Percentiles rank a stretch among this genome's conserved stretches.
These are phyloP conservation scores for Myochromella boudieri DNA, from an alignment of 768 basidiomycete species.

Conservation along the genomic window DNA sequence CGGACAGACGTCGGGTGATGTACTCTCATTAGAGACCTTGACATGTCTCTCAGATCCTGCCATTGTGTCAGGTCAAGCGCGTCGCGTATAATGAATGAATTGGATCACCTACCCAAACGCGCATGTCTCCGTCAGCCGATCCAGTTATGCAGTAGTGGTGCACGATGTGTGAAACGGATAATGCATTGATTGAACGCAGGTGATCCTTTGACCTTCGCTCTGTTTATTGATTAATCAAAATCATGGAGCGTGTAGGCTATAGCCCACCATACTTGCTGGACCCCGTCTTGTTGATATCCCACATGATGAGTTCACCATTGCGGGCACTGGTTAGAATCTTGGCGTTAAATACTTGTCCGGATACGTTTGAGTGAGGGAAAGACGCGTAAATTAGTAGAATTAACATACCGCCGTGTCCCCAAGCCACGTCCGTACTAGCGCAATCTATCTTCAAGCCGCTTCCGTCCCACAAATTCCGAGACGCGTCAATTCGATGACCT, in stretches of 20 bases:
- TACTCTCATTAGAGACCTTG: constrained; percentile 68
- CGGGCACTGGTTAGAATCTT: constrained; percentile 80
- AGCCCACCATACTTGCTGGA: constrained; percentile 69
- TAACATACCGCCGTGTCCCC: constrained; percentile 65
- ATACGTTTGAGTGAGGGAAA: too few species aligned
- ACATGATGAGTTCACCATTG: constrained; percentile 82
- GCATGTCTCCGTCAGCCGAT: constrained; percentile 77
- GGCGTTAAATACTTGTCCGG: constrained; percentile 72
- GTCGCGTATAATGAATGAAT: neutral
- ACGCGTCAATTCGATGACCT: constrained; percentile 67
- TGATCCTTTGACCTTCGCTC: constrained; percentile 71
- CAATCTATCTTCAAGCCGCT: constrained; percentile 79
- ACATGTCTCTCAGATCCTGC: constrained; percentile 73
- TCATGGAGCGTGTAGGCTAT: neutral
- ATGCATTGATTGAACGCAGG: constrained; percentile 66
- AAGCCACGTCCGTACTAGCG: constrained; percentile 77
- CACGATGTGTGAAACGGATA: constrained; percentile 67
- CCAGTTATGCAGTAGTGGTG: constrained; percentile 77
- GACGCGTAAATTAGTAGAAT: neutral
- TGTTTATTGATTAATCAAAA: constrained; percentile 22
- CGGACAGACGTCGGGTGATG: constrained; percentile 71
- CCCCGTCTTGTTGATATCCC: constrained; percentile 73
- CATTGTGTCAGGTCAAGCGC: too few species aligned
- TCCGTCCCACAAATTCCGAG: constrained; percentile 76
- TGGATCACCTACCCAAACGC: constrained; percentile 66